Conservation (phyloP, 805 yeast species). For the Torulaspora franciscae region DNA sequence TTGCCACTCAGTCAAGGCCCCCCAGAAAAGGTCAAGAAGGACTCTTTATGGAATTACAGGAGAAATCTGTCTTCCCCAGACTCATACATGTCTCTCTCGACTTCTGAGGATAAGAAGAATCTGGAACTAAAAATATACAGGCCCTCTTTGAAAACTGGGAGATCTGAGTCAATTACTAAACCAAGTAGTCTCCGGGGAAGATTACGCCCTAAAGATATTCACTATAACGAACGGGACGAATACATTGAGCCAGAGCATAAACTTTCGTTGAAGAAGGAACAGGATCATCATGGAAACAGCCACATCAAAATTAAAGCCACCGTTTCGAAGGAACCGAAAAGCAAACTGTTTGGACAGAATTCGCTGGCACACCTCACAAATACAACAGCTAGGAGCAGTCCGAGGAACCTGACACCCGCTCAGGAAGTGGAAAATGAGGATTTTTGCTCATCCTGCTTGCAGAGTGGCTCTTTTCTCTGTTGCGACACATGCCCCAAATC, state of each 20-base stretch:
- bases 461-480: constrained; percentile 82
- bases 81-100: constrained; percentile 5
- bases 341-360: constrained; percentile 44
- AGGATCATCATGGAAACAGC: constrained; percentile 13
- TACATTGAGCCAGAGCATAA: constrained; percentile 5
- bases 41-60: constrained; percentile 48
- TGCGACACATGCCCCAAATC: constrained; percentile 92
- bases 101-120: constrained; percentile 3
- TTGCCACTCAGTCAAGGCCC: constrained; percentile 69
- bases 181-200: constrained; percentile 32
- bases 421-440: constrained; percentile 63
- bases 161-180: constrained; percentile 35
- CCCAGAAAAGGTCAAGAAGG: constrained; percentile 51
- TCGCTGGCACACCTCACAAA: constrained; percentile 21
- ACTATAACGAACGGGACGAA: constrained; percentile 14
- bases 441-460: constrained; percentile 86
- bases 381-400: constrained; percentile 11
- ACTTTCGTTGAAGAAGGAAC: constrained; percentile 4
- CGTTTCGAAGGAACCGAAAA: constrained; percentile 26
- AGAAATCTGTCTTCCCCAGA: constrained; percentile 13
- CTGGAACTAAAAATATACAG: constrained; percentile 15
- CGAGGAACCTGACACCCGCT: constrained; percentile 29
- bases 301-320: constrained; percentile 18
- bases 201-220: constrained; percentile 18
- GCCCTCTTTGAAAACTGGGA: constrained; percentile 32